These are phyloP conservation scores for Lolium multiflorum DNA, from an alignment of 176 grass and related monocot genomes.

Conservation along the genomic window DNA sequence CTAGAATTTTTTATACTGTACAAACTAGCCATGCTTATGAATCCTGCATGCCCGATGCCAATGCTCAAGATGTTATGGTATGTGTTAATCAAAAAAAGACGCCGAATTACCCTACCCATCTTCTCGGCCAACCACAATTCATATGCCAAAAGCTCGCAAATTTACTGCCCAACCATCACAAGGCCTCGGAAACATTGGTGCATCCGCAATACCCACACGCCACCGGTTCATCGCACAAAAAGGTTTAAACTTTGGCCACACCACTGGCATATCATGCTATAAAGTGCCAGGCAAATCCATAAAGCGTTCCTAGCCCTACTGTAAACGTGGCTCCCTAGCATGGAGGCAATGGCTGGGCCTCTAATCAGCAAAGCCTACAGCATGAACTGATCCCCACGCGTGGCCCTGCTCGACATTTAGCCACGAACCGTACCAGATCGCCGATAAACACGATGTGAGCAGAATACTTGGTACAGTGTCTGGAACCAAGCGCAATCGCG, in stretches of 20 bases:
- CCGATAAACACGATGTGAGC: not conserved
- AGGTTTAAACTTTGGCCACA: slow-evolving; percentile 12
- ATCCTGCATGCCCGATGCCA: not conserved
- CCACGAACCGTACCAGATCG: slow-evolving; percentile 9
- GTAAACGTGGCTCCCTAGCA: not conserved
- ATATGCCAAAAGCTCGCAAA: slow-evolving; percentile 29
- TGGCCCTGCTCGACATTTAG: not conserved
- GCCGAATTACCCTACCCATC: not conserved
- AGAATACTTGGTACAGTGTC: not conserved
- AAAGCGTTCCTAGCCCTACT: not conserved
- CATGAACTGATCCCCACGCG: not conserved
- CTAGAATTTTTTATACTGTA: not conserved
- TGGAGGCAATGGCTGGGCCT: slow-evolving; percentile 19
- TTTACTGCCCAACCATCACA: slow-evolving; percentile 1
- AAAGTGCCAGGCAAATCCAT: not conserved
- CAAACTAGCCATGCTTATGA: not conserved
- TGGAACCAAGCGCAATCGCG: slow-evolving; percentile 8
- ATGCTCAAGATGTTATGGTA: not conserved
- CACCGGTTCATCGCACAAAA: not conserved
- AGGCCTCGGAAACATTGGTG: not conserved
- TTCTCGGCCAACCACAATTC: not conserved
- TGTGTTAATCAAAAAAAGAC: slow-evolving; percentile 2
- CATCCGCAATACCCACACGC: not conserved
- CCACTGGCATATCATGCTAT: not conserved
- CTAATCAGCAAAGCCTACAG: not conserved